Conservation (phyloP, 768 basidiomycete genomes). For the Crassisporium funariophilum region DNA sequence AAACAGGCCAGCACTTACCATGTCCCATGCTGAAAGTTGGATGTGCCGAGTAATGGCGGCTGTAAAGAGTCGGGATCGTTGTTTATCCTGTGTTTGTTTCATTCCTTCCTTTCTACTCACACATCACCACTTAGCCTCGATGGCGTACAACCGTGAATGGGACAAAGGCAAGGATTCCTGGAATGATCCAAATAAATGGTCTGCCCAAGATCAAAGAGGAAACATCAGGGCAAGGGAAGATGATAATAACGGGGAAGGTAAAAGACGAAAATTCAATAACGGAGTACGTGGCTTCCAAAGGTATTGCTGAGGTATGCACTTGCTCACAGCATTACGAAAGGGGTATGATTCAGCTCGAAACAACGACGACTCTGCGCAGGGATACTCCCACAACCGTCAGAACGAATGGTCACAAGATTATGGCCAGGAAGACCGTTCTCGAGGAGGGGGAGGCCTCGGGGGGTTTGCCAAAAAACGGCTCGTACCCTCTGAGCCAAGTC, state of each 20-base stretch:
- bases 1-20: conserved; percentile 49
- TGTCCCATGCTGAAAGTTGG: conserved; percentile 51
- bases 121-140: conserved; percentile 22
- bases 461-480: conserved; percentile 72
- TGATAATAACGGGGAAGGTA: conserved; percentile 67
- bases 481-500: conserved; percentile 81
- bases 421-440: conserved; percentile 51
- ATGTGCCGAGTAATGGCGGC: conserved; percentile 24
- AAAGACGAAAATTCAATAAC: conserved; percentile 78
- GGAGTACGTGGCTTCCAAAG: conserved; percentile 56
- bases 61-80: conserved; percentile 29
- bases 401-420: conserved; percentile 47
- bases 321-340: neutral
- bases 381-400: conserved; percentile 30
- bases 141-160: conserved; percentile 87
- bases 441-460: conserved; percentile 37
- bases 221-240: conserved; percentile 65
- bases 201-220: conserved; percentile 34
- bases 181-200: conserved; percentile 49
- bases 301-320: no score
- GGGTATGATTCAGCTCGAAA: conserved; percentile 39
- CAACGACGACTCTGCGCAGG: conserved; percentile 42
- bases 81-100: conserved; percentile 41
- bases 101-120: conserved; percentile 31
- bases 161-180: conserved; percentile 74